Evolutionary conservation across 768 basidiomycete genomes (phyloP).

Genomic region (Amanita molliuscula): DNA sequence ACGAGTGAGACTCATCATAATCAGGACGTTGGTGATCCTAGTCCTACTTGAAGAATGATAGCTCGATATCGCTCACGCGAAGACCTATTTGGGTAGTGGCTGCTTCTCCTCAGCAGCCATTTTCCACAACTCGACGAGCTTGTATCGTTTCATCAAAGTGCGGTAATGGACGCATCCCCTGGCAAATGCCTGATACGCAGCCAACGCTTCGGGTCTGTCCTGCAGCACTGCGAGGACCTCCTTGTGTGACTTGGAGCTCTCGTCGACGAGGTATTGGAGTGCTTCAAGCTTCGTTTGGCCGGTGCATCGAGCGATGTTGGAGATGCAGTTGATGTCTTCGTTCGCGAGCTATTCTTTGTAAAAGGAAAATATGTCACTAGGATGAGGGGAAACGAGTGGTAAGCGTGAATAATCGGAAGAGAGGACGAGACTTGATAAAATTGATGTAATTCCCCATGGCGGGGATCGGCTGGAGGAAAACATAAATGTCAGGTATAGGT

Average conservation of each 20-base stretch:
- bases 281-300: neutral
- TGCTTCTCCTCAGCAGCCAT: neutral
- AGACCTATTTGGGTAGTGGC: too few relatives aligned
- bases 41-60: too few relatives aligned
- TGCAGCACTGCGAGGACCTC: neutral
- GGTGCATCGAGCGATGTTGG: conserved; percentile 1
- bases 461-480: neutral
- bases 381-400: too few relatives aligned
- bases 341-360: conserved; percentile 3
- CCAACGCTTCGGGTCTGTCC: neutral
- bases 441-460: neutral
- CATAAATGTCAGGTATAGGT: too few relatives aligned
- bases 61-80: too few relatives aligned
- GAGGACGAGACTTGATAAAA: neutral
- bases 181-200: neutral
- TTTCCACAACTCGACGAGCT: neutral
- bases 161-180: neutral
- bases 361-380: conserved; percentile 4
- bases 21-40: too few relatives aligned
- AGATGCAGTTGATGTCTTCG: conserved; percentile 1
- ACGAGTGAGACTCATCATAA: too few relatives aligned
- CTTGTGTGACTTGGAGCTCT: neutral
- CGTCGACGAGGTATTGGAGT: neutral
- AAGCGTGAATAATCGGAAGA: too few relatives aligned
- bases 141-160: neutral